Evolutionary conservation across 495 filamentous ascomycete genomes (phyloP).

Genomic region (Trichoderma orchidacearum): DNA sequence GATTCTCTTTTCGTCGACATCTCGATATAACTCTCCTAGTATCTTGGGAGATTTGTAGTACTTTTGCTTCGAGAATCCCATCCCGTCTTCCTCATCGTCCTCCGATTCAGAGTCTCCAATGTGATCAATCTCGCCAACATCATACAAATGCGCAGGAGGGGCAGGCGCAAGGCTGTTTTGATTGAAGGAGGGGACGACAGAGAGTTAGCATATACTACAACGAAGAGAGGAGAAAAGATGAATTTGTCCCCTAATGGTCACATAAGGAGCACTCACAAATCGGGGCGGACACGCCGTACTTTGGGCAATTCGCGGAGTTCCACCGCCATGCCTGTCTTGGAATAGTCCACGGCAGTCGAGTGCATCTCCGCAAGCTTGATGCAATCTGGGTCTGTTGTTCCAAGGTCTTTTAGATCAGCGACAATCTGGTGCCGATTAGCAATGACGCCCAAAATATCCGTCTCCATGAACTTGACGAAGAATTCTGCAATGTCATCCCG

Average conservation of each 20-base stretch:
- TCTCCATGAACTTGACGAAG: conserved; percentile 69
- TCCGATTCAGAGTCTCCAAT: conserved; percentile 17
- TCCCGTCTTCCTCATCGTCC: conserved; percentile 38
- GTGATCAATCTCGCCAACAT: conserved; percentile 27
- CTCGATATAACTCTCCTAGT: conserved; percentile 58
- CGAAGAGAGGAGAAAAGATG: background rate
- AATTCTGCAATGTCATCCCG: conserved; percentile 57
- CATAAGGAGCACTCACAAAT: conserved; percentile 20
- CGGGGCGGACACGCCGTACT: conserved; percentile 14
- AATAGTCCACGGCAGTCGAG: conserved; percentile 72
- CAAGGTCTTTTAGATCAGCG: conserved; percentile 43
- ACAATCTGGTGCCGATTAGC: conserved; percentile 51
- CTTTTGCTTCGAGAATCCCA: conserved; percentile 27
- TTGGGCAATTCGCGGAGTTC: conserved; percentile 17
- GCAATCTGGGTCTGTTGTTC: conserved; percentile 45
- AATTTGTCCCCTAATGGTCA: background rate
- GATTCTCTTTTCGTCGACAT: conserved; percentile 59
- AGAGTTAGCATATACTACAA: background rate
- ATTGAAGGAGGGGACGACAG: conserved; percentile 5
- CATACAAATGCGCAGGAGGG: conserved; percentile 39
- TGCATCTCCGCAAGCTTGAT: conserved; percentile 51
- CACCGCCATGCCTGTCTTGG: conserved; percentile 63
- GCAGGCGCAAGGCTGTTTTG: conserved; percentile 50
- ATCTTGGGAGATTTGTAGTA: conserved; percentile 61
- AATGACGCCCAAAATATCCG: conserved; percentile 59